A percentile compares a stretch with the other conserved stretches of the same genome.
Conservation (phyloP, 768 basidiomycete species). For the Tulasnella sp. region DNA sequence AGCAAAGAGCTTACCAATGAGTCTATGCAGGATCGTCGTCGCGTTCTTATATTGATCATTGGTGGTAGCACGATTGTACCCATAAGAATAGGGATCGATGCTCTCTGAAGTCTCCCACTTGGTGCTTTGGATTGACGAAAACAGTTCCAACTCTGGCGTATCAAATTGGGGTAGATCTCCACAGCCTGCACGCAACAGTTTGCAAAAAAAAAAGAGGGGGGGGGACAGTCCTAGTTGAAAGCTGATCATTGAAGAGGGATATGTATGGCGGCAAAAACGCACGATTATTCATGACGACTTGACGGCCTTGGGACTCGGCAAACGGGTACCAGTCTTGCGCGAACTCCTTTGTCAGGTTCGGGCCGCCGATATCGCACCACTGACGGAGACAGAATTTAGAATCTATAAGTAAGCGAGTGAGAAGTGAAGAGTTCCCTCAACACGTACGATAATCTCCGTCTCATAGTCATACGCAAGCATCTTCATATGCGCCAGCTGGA, state of each 20-base stretch:
- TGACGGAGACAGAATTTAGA: conserved; percentile 22
- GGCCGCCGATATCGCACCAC: conserved; percentile 47
- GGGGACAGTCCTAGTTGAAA: too few species aligned
- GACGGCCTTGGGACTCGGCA: conserved; percentile 27
- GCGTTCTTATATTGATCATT: conserved; percentile 39
- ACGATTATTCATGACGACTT: conserved; percentile 39
- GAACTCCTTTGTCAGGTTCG: conserved; percentile 19
- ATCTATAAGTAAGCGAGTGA: background rate
- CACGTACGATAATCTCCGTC: conserved; percentile 43
- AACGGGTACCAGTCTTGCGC: conserved; percentile 19
- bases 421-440: background rate
- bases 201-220: too few species aligned
- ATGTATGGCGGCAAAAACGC: too few species aligned
- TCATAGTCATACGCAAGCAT: conserved; percentile 38
- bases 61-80: conserved; percentile 17
- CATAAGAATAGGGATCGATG: conserved; percentile 26
- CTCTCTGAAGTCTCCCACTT: conserved; percentile 52
- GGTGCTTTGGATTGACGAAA: conserved; percentile 35
- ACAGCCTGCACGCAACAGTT: too few species aligned
- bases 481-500: conserved; percentile 42
- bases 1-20: conserved; percentile 4
- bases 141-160: conserved; percentile 44
- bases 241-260: too few species aligned
- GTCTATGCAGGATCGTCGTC: conserved; percentile 37
- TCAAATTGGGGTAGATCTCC: conserved; percentile 42